Percentiles rank a stretch among this genome's conserved stretches.
Conservation (phyloP, 1,139 yeast genomes). For the Magnusiomyces paraingens region DNA sequence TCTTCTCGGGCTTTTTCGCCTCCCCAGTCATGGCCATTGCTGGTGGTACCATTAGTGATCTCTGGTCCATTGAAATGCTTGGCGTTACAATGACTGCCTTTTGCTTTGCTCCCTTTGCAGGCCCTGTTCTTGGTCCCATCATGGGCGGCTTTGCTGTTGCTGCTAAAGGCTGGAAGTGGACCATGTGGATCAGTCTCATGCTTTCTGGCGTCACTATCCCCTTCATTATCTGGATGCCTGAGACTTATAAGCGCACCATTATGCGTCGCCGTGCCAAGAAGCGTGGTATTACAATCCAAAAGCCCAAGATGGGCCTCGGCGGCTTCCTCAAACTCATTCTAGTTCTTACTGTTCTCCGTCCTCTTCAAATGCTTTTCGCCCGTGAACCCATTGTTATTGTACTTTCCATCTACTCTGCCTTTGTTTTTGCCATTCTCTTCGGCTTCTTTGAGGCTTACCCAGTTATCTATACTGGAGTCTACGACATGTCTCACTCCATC, state of each 20-base stretch:
- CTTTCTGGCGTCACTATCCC: constrained; percentile 62
- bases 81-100: constrained; percentile 61
- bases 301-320: constrained; percentile 25
- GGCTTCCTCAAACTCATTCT: constrained; percentile 38
- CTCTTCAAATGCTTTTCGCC: constrained; percentile 13
- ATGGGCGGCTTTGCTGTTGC: constrained; percentile 74
- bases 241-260: constrained; percentile 61
- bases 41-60: constrained; percentile 75
- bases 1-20: constrained; percentile 71
- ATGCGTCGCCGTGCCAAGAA: constrained; percentile 51
- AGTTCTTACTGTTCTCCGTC: constrained; percentile 25
- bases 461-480: constrained; percentile 21
- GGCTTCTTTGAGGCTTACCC: constrained; percentile 25
- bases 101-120: constrained; percentile 71
- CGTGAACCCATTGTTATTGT: constrained; percentile 16
- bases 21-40: constrained; percentile 83
- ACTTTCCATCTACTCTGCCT: constrained; percentile 18
- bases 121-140: constrained; percentile 79
- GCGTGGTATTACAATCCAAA: constrained; percentile 47
- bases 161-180: constrained; percentile 68
- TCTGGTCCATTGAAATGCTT: constrained; percentile 64
- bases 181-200: constrained; percentile 69
- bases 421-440: constrained; percentile 17
- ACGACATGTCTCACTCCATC: constrained; percentile 8
- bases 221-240: constrained; percentile 49